Percentiles rank a stretch among this genome's conserved stretches.
Evolutionary conservation across 495 filamentous ascomycete species (phyloP).

Genomic region (Paragyromitra xinjiangensis): DNA sequence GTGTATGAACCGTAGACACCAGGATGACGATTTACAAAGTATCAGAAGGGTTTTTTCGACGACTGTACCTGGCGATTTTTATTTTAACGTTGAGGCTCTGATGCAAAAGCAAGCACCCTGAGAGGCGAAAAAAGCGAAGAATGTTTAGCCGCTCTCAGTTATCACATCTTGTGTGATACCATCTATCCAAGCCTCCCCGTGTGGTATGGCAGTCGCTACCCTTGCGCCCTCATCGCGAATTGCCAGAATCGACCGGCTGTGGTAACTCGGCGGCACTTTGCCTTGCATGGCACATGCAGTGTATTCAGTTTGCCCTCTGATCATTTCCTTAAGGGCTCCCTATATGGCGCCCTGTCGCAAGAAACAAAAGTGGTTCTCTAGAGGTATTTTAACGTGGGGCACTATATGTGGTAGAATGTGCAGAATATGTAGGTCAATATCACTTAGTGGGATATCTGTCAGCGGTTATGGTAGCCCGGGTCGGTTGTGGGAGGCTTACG

Average conservation of each 20-base stretch:
- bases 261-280: conserved; percentile 18
- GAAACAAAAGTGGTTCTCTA: neutral
- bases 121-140: conserved; percentile 29
- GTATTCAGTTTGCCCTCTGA: neutral
- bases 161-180: conserved; percentile 34
- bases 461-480: conserved; percentile 17
- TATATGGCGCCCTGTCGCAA: neutral
- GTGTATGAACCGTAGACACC: neutral
- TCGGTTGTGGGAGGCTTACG: conserved; percentile 36
- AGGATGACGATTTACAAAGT: neutral
- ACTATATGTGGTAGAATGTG: neutral
- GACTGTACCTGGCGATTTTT: conserved; percentile 38
- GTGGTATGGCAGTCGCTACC: conserved; percentile 20
- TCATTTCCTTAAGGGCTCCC: neutral
- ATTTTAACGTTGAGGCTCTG: conserved; percentile 48
- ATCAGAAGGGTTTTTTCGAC: neutral
- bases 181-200: conserved; percentile 28
- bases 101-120: conserved; percentile 32
- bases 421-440: conserved; percentile 7
- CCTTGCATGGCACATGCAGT: conserved; percentile 24
- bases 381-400: neutral
- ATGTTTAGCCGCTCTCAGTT: conserved; percentile 48
- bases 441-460: conserved; percentile 12
- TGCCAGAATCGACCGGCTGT: conserved; percentile 35
- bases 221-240: conserved; percentile 36